A percentile compares a stretch with the other conserved stretches of the same genome.
Evolutionary conservation across 2,329 filamentous ascomycete species (phyloP).

Genomic region (Fusarium mangiferae): DNA sequence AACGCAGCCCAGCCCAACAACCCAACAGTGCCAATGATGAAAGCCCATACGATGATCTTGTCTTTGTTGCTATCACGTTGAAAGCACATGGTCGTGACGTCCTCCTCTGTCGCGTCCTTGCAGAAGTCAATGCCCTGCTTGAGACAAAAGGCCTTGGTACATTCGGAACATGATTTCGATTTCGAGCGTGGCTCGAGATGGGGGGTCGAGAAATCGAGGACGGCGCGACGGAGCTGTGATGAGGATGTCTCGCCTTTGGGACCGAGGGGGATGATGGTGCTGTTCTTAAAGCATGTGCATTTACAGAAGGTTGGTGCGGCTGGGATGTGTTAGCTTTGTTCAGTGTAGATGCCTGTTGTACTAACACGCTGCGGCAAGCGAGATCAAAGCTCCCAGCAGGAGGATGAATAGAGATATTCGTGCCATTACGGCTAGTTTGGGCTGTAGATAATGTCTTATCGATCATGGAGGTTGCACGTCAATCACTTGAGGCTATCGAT

Average conservation of each 20-base stretch:
- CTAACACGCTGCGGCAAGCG: constrained; percentile 57
- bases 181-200: constrained; percentile 47
- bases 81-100: constrained; percentile 72
- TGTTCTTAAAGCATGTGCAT: constrained; percentile 76
- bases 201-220: constrained; percentile 27
- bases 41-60: constrained; percentile 72
- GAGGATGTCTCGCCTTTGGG: constrained; percentile 49
- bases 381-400: constrained; percentile 50
- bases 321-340: constrained; percentile 47
- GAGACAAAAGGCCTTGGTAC: constrained; percentile 73
- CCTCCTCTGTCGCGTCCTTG: constrained; percentile 68
- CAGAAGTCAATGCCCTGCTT: constrained; percentile 70
- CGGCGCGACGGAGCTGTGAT: constrained; percentile 39
- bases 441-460: constrained; percentile 7
- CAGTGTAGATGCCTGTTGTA: background rate
- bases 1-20: constrained; percentile 69
- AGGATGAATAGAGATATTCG: constrained; percentile 52
- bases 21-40: constrained; percentile 68
- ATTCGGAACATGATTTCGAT: constrained; percentile 66
- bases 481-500: constrained; percentile 37
- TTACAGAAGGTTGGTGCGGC: constrained; percentile 74
- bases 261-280: constrained; percentile 72
- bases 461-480: constrained; percentile 27
- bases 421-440: constrained; percentile 49
- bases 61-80: constrained; percentile 75